Conservation (phyloP, 164 flowering plant genomes). For the Vitis riparia region DNA sequence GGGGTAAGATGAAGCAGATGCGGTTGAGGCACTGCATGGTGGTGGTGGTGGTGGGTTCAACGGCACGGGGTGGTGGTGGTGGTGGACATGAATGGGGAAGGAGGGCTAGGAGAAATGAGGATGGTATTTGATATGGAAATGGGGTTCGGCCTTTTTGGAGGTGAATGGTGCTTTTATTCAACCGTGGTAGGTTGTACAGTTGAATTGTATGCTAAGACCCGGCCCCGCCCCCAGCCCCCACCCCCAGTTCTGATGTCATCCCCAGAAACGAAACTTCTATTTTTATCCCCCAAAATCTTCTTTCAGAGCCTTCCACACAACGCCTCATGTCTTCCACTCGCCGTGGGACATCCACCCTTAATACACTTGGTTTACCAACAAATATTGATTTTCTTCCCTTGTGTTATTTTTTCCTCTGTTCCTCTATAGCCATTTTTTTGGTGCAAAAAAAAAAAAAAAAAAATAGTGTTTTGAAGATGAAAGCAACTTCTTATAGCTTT, state of each 20-base stretch:
- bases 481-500: too few species aligned
- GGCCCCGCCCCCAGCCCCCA: neutral
- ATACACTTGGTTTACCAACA: too few species aligned
- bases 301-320: too few species aligned
- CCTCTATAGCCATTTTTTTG: too few species aligned
- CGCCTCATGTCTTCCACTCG: too few species aligned
- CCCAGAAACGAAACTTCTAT: too few species aligned
- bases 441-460: too few species aligned
- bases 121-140: neutral
- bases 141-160: neutral
- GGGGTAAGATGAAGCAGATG: constrained; percentile 59
- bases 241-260: too few species aligned
- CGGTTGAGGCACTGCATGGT: constrained; percentile 38
- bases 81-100: constrained; percentile 2
- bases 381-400: too few species aligned
- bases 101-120: neutral
- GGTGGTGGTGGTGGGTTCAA: neutral
- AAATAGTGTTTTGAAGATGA: too few species aligned
- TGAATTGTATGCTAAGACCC: constrained; percentile 13
- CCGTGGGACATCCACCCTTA: too few species aligned
- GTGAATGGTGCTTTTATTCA: constrained; percentile 4
- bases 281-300: neutral
- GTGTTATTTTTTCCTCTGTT: too few species aligned
- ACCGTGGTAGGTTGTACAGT: constrained; percentile 15
- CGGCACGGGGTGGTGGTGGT: neutral